Percentiles rank a stretch among this genome's conserved stretches.
Conservation (phyloP, 2,329 filamentous ascomycete genomes). For the Colletotrichum truncatum region DNA sequence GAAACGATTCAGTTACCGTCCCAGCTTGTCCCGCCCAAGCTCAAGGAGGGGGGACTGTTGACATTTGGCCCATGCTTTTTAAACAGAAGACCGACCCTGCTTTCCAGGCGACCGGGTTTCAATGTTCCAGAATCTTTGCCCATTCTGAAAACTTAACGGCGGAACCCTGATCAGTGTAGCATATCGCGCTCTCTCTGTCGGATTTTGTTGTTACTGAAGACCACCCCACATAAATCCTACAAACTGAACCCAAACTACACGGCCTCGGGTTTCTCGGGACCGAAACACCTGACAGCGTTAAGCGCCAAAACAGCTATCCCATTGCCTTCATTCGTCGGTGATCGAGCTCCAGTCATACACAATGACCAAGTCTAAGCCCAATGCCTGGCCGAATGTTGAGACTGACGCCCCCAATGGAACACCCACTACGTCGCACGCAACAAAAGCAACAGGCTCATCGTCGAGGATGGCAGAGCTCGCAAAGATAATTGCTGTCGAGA, state of each 20-base stretch:
- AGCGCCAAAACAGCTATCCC: too few species aligned
- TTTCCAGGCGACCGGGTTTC: background rate
- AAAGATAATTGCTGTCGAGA: slow-evolving; percentile 55
- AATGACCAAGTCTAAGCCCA: slow-evolving; percentile 45
- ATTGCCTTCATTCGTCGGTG: too few species aligned
- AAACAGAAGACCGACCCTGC: background rate
- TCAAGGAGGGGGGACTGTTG: background rate
- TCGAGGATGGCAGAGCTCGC: slow-evolving; percentile 56
- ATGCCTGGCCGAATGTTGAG: slow-evolving; percentile 43
- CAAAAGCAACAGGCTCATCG: background rate
- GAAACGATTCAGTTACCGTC: slow-evolving; percentile 18
- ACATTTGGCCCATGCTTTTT: slow-evolving; percentile 2
- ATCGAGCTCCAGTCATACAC: too few species aligned
- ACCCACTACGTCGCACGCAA: background rate
- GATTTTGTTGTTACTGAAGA: too few species aligned
- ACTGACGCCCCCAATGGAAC: background rate
- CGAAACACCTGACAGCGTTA: background rate
- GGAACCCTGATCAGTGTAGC: background rate
- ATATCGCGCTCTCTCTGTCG: background rate
- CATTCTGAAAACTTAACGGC: background rate
- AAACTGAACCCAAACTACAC: too few species aligned
- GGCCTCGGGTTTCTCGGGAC: background rate
- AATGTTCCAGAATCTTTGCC: background rate
- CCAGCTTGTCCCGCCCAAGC: background rate
- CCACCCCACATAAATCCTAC: too few species aligned